These are phyloP conservation scores for Protea cynaroides DNA, from an alignment of 164 flowering plant species.

Conservation along the genomic window DNA sequence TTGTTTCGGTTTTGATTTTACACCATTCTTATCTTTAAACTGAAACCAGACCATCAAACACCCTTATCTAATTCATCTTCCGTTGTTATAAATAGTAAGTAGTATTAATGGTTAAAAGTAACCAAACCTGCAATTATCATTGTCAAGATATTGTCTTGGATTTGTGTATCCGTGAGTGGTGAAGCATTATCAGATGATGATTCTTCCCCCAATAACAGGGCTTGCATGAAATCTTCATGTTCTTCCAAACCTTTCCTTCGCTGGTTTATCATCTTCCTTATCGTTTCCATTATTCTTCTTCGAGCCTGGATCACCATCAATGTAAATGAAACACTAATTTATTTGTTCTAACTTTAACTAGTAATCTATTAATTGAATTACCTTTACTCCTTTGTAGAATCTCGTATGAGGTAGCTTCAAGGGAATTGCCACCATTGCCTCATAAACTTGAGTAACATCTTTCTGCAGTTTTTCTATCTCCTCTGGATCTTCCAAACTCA, in stretches of 20 bases:
- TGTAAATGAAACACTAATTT: neutral
- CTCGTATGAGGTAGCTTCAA: constrained; percentile 39
- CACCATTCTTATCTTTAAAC: no score
- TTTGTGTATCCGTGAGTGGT: constrained; percentile 41
- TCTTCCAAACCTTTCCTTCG: constrained; percentile 23
- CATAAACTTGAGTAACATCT: constrained; percentile 31
- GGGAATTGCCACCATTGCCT: constrained; percentile 60
- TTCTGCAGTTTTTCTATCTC: constrained; percentile 27
- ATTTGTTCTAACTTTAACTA: no score
- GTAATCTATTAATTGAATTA: constrained; percentile 9
- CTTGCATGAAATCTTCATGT: constrained; percentile 41
- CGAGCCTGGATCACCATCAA: constrained; percentile 34
- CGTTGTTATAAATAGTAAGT: neutral
- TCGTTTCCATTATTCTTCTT: constrained; percentile 28
- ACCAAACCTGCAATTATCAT: constrained; percentile 57
- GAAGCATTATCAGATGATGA: constrained; percentile 4
- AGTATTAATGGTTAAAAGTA: neutral
- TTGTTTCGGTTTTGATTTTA: no score
- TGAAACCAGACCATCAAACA: no score
- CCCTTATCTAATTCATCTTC: no score
- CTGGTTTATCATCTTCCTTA: constrained; percentile 27
- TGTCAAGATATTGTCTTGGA: constrained; percentile 59
- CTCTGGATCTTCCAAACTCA: constrained; percentile 31
- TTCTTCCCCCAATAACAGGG: constrained; percentile 20
- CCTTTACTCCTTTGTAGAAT: constrained; percentile 50